Percentiles rank a stretch among this genome's conserved stretches.
Evolutionary conservation across 2,329 filamentous ascomycete genomes (phyloP).

Genomic region (Colletotrichum sp.): DNA sequence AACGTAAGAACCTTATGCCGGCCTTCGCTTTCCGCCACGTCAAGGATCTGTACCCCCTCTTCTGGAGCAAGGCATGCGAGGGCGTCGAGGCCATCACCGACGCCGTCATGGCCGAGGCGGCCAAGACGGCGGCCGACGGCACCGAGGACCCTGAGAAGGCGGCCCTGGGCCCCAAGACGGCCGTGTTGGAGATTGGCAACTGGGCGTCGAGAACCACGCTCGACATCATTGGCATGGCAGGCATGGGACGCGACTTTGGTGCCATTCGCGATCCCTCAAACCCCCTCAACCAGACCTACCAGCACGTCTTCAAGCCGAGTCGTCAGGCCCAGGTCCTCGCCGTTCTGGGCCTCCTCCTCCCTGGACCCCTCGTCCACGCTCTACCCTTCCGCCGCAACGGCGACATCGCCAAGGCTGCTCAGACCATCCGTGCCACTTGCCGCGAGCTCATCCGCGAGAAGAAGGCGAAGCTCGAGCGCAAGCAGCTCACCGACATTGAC

Average conservation of each 20-base stretch:
- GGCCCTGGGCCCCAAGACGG: conserved; percentile 30
- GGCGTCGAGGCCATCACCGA: conserved; percentile 67
- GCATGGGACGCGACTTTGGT: conserved; percentile 74
- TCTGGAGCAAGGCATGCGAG: conserved; percentile 80
- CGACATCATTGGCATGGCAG: conserved; percentile 77
- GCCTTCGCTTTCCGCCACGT: conserved; percentile 87
- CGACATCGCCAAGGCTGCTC: conserved; percentile 62
- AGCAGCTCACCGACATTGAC: conserved; percentile 64
- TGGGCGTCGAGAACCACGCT: conserved; percentile 75
- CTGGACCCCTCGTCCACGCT: conserved; percentile 61
- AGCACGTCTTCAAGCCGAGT: conserved; percentile 57
- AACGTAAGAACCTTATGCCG: conserved; percentile 80
- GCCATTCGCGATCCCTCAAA: conserved; percentile 67
- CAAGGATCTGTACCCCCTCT: conserved; percentile 82
- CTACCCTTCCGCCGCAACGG: conserved; percentile 76
- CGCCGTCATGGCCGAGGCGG: conserved; percentile 31
- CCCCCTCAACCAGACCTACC: conserved; percentile 63
- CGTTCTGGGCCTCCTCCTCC: conserved; percentile 67
- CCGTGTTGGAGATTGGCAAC: conserved; percentile 55
- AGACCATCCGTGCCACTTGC: conserved; percentile 69
- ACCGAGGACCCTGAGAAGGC: conserved; percentile 28
- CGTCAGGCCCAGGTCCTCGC: conserved; percentile 59
- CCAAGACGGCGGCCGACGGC: conserved; percentile 34
- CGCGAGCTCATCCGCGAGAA: conserved; percentile 74
- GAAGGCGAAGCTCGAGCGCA: conserved; percentile 55